These are phyloP conservation scores for Cytospora schulzeri DNA, from an alignment of 2,329 filamentous ascomycete genomes.

Conservation along the genomic window DNA sequence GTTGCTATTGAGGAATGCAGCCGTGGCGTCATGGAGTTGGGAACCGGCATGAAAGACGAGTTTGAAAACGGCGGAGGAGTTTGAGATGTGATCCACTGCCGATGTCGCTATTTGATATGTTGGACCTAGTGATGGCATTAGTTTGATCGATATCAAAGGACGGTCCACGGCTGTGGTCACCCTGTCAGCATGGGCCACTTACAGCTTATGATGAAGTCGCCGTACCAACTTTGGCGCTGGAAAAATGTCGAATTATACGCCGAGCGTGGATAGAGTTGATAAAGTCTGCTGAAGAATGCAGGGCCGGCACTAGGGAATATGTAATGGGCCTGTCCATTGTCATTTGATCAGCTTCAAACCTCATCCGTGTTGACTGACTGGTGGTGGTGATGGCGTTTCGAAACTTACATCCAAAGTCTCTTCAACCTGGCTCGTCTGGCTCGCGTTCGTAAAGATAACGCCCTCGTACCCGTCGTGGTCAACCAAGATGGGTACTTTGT, in stretches of 20 bases:
- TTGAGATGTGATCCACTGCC: constrained; percentile 42
- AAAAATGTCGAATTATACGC: constrained; percentile 14
- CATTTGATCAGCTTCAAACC: neutral
- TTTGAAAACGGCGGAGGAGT: constrained; percentile 48
- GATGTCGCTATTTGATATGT: constrained; percentile 18
- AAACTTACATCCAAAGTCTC: constrained; percentile 19
- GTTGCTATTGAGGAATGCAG: constrained; percentile 42
- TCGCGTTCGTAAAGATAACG: constrained; percentile 7
- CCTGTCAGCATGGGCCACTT: neutral
- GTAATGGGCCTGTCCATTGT: neutral
- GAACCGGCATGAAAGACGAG: constrained; percentile 38
- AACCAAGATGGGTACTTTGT: constrained; percentile 53
- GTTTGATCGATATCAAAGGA: no score
- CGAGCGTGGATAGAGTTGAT: constrained; percentile 17
- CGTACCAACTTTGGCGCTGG: constrained; percentile 19
- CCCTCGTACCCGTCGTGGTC: constrained; percentile 20
- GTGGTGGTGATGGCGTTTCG: neutral
- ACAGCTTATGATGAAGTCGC: constrained; percentile 21
- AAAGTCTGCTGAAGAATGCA: constrained; percentile 19
- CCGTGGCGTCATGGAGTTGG: constrained; percentile 36
- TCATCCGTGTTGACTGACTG: no score
- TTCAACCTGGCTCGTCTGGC: constrained; percentile 16
- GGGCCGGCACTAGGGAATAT: constrained; percentile 17
- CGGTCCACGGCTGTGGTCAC: no score
- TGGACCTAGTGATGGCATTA: constrained; percentile 6